Evolutionary conservation across 139 green algal genomes (phyloP).

Genomic region (Zygnema cylindricum): DNA sequence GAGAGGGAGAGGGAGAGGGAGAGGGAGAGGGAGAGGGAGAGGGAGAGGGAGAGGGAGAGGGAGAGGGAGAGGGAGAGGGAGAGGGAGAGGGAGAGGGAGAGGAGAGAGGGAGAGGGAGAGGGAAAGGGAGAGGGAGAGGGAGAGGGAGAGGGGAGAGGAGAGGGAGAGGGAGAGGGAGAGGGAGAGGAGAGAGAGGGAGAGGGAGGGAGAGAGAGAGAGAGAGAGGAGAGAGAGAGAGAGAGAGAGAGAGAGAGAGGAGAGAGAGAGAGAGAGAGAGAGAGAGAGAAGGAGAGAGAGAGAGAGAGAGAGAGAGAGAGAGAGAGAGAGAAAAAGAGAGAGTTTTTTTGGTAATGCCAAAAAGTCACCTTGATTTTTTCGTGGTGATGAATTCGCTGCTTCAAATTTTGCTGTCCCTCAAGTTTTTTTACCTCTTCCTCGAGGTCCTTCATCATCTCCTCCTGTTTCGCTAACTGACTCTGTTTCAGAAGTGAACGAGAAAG

Average conservation of each 20-base stretch:
- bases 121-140: too few species aligned
- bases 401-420: neutral
- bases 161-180: too few species aligned
- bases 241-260: neutral
- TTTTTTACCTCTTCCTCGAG: neutral
- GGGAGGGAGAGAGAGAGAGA: constrained; percentile 3
- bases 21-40: too few species aligned
- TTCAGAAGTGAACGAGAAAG: neutral
- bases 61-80: too few species aligned
- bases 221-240: neutral
- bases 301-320: neutral
- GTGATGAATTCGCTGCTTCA: neutral
- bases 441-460: constrained; percentile 12
- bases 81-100: too few species aligned
- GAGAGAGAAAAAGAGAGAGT: constrained; percentile 4
- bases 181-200: too few species aligned
- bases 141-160: too few species aligned
- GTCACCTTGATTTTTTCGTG: constrained; percentile 19
- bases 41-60: too few species aligned
- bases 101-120: too few species aligned
- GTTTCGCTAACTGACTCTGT: neutral
- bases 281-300: constrained; percentile 4
- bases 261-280: neutral
- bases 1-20: too few species aligned
- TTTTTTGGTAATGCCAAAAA: constrained; percentile 25